Base-by-base conservation (phyloP, 23 red algal genomes). In the Rhodosorus marinus region DNA sequence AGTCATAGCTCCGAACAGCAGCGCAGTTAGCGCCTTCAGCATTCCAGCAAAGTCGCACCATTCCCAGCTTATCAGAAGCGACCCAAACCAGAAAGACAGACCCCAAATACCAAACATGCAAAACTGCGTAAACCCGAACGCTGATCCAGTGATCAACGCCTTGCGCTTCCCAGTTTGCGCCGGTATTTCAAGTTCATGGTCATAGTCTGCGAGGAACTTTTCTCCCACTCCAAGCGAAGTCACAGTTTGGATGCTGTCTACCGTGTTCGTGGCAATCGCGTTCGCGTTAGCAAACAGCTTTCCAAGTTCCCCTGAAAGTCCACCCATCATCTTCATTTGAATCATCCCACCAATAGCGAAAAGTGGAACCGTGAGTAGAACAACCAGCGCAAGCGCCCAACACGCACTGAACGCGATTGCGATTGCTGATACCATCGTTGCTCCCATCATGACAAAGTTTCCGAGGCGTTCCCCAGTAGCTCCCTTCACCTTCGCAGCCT, bases 321-420 rank as follows among this genome's bases (percentile, higher is more conserved):
- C 90, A 28, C 70, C 81, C 77, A 98, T 86, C 63, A 72, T 32
- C 43, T 76, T 85, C 66, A 98, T 56, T 48, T 98, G 73, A 20
- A 77, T 24, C 20, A 45, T 51, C 41, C 72, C 78, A 20, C 66
- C 68, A 0, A 84, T 9, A 14, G 72, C 90, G 43, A 81, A 50
- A 26, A 80, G n/a, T 19, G 90, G 90, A 29, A 81, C 69, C 24
- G 86, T 28, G 1, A 35, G 60, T 3, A 82, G 67, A 2, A 98
- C 61, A 4, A 98, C 66, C 8, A 74, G 40, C 4, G 90, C 78
- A n/a, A 98, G 60, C 24, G 35, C 38, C 69, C 75, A 75, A 34
- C 76, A 81, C 22, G 64, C 47, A 0, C 65, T 56, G 11, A 85
- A 85, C 20, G 73, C 70, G 35, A 98, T 55, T 24, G 69, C 47